Base-by-base conservation (phyloP, 1,139 yeast genomes). In the Hanseniaspora gamundiae region DNA sequence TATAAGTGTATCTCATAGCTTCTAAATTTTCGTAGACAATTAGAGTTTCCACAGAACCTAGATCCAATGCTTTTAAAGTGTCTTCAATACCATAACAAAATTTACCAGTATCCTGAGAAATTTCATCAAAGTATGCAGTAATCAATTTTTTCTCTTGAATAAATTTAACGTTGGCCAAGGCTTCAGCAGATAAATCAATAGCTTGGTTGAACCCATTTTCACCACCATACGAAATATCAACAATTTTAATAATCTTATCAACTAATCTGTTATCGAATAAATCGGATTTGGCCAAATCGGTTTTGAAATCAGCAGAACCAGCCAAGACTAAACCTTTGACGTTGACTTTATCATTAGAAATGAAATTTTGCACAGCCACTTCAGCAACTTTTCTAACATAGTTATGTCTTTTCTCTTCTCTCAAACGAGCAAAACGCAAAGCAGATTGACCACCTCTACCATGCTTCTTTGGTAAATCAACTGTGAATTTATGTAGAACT, bases 391-490 rank as follows among this genome's bases (percentile, higher is more conserved):
- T 91, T 68, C 98, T 79, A 49, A 91, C 94, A 68, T 91, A 91
- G 66, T 91, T 91, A 68, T 93, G 98, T 72, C 98, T 86, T 67
- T 91, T 91, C 70, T 93, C 98, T 57, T 91, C 98, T 77, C 98
- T 84, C 66, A 91, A 76, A 74, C 98, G 88, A 39, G 96, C 83
- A 73, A 91, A 91, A 85, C 98, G 97, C 55, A 91, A 65, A 40
- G 98, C 98, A 50, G 98, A 91, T 72, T 91, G 98, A 81, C 98
- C 98, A 83, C 98, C 98, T 75, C 98, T 84, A 58, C 98, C 98
- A 73, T 91, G 98, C 84, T 91, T 91, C 71, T 91, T 91, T 55
- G 98, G 98, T 60, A 91, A 74, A 66, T 91, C 98, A 48, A 91
- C 98, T 2, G 95, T 82, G 68, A 91, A 91, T 67, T 91, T 91